Evolutionary conservation across 2,329 filamentous ascomycete species (phyloP).

Genomic region (Sphaerulina populicola): DNA sequence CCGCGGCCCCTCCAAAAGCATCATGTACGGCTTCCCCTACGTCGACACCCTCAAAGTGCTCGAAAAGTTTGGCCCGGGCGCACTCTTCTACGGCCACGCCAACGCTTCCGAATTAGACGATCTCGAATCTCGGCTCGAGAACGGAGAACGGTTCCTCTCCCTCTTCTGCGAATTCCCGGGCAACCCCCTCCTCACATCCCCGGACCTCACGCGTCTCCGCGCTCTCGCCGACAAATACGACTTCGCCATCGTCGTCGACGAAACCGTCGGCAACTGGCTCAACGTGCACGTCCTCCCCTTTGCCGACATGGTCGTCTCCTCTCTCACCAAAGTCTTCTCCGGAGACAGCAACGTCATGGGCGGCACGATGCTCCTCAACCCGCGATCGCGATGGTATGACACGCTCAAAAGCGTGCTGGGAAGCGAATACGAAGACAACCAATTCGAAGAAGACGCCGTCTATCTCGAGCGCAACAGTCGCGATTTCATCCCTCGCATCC

Average conservation of each 20-base stretch:
- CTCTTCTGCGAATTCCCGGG: conserved; percentile 94
- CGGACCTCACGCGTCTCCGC: conserved; percentile 75
- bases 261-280: conserved; percentile 92
- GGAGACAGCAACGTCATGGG: conserved; percentile 99
- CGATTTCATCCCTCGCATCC: conserved; percentile 75
- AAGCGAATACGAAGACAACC: conserved; percentile 71
- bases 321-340: conserved; percentile 92
- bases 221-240: conserved; percentile 70
- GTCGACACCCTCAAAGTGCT: conserved; percentile 93
- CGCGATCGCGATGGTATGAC: conserved; percentile 60
- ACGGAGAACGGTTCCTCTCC: conserved; percentile 68
- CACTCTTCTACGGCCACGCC: conserved; percentile 76
- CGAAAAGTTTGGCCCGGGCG: conserved; percentile 87
- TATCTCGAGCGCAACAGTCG: conserved; percentile 95
- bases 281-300: conserved; percentile 88
- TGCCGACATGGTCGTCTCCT: conserved; percentile 87
- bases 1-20: conserved; percentile 60
- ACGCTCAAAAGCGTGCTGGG: conserved; percentile 58
- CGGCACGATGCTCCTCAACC: conserved; percentile 59
- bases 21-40: conserved; percentile 96
- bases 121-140: conserved; percentile 60
- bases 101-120: conserved; percentile 73
- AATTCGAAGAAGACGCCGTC: conserved; percentile 88
- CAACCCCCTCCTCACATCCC: conserved; percentile 79
- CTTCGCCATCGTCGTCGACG: conserved; percentile 86